Evolutionary conservation across 768 basidiomycete genomes (phyloP).

Genomic region (Tremella yokohamensis): DNA sequence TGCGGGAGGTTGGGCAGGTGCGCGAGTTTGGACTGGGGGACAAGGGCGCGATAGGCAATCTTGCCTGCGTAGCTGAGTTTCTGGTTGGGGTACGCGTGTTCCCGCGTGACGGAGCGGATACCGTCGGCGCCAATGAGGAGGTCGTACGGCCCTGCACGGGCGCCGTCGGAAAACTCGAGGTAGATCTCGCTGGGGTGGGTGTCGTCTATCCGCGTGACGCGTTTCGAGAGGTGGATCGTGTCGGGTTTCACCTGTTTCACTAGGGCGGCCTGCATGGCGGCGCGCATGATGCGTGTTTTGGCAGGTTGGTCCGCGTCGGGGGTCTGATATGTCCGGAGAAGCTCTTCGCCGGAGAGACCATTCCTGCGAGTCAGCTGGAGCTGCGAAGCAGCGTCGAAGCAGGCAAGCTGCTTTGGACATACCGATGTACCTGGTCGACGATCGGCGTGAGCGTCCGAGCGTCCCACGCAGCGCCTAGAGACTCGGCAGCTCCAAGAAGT

Average conservation of each 20-base stretch:
- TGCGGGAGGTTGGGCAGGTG: slow-evolving; percentile 21
- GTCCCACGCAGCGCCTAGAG: slow-evolving; percentile 10
- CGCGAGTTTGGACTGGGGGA: slow-evolving; percentile 22
- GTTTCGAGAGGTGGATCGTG: slow-evolving; percentile 29
- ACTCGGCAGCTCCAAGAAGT: slow-evolving; percentile 20
- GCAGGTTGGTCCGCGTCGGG: slow-evolving; percentile 17
- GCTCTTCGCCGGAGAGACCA: too few species aligned
- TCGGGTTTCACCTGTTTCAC: slow-evolving; percentile 19
- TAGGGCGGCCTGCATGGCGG: slow-evolving; percentile 29
- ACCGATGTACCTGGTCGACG: slow-evolving; percentile 7
- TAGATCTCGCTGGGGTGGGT: slow-evolving; percentile 4
- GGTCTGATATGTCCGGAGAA: slow-evolving; percentile 14
- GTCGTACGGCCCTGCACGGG: slow-evolving; percentile 19
- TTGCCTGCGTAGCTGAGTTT: slow-evolving; percentile 32
- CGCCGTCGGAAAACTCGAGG: slow-evolving; percentile 29
- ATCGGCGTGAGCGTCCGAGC: slow-evolving; percentile 9
- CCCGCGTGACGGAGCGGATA: slow-evolving; percentile 35
- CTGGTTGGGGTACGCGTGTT: slow-evolving; percentile 34
- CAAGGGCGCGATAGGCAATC: slow-evolving; percentile 25
- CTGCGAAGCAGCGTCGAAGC: too few species aligned
- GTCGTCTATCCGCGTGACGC: slow-evolving; percentile 18
- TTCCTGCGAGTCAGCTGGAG: background rate
- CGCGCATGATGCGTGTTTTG: slow-evolving; percentile 25
- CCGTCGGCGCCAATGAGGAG: slow-evolving; percentile 40
- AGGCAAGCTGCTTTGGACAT: too few species aligned